Evolutionary conservation across 352 stramenopile species (phyloP), one percentile per base, ranked within the genome.

Genomic region (Phytophthora vignae): DNA sequence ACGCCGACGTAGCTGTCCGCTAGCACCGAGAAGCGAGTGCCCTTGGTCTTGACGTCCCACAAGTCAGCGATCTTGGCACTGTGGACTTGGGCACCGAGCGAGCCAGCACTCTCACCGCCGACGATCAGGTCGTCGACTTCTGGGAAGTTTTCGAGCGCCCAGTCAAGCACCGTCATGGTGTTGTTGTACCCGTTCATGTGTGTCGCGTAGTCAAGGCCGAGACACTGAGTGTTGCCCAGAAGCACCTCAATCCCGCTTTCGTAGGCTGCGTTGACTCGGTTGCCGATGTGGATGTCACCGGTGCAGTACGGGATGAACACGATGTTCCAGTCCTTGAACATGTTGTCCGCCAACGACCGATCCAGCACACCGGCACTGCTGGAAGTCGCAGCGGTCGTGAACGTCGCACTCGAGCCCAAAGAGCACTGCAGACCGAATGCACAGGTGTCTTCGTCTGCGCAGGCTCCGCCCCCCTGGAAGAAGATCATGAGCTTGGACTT

Each of bases 261-360:
- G 21, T 69, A 69, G 10, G 58, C 22, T 5, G 44, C 59, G 2
- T 57, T 60, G 11, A 79, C 42, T 8, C 64, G 52, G 70, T 81
- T 88, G 54, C 85, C 85, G 4, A 88, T 57, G 53, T 93, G 84
- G 38, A 93, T 74, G 49, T 93, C 84, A 46, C 84, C 82, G 21
- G 84, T 91, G 79, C 85, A 93, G 74, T 93, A 92, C 22, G 82
- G 84, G 10, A 93, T 70, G 69, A 88, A 80, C 9, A 93, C 79
- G 56, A 92, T 81, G 72, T 89, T 89, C 84, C 84, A 93, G 69
- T 91, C 84, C 55, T 81, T 81, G 64, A 92, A 92, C 42, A 84
- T 53, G 64, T 92, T 93, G 57, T 78, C 62, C n/a, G 62, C 49
- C 29, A 89, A 56, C 21, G 82, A 79, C 4, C 69, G 69, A 59